Percentiles rank a stretch among this genome's conserved stretches.
phyloP scores from a whole-genome alignment of 2,329 filamentous ascomycete species.

The Botrytis fragariae region DNA sequence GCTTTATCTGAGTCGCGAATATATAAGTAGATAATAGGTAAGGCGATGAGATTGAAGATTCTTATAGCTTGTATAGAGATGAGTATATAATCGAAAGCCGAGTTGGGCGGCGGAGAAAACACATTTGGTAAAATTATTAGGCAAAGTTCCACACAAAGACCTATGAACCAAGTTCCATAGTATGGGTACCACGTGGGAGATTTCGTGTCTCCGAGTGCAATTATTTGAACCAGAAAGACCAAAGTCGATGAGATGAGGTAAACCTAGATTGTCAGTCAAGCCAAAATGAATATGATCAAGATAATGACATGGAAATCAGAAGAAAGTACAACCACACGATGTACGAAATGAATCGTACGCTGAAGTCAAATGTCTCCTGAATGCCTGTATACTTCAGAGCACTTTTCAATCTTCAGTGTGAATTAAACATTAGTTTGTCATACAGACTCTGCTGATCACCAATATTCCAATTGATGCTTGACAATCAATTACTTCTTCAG shows the following conservation, averaged over 20 bases:
- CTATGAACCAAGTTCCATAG: conserved; percentile 60
- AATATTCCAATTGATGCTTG: background rate
- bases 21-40: conserved; percentile 38
- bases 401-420: background rate
- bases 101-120: conserved; percentile 25
- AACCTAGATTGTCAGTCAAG: conserved; percentile 41
- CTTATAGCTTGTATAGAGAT: conserved; percentile 34
- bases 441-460: background rate
- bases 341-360: background rate
- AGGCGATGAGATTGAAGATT: conserved; percentile 38
- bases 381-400: background rate
- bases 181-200: conserved; percentile 61
- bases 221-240: conserved; percentile 60
- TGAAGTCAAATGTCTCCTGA: background rate
- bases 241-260: conserved; percentile 60
- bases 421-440: background rate
- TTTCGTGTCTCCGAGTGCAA: conserved; percentile 50
- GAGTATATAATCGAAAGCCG: conserved; percentile 30
- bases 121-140: conserved; percentile 43
- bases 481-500: background rate
- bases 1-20: conserved; percentile 33
- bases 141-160: conserved; percentile 53
- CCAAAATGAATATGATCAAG: background rate
- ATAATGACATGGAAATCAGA: too few relatives aligned
- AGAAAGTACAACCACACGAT: background rate